Conservation (phyloP, 139 green algal species). For the Coelastrella sp. region DNA sequence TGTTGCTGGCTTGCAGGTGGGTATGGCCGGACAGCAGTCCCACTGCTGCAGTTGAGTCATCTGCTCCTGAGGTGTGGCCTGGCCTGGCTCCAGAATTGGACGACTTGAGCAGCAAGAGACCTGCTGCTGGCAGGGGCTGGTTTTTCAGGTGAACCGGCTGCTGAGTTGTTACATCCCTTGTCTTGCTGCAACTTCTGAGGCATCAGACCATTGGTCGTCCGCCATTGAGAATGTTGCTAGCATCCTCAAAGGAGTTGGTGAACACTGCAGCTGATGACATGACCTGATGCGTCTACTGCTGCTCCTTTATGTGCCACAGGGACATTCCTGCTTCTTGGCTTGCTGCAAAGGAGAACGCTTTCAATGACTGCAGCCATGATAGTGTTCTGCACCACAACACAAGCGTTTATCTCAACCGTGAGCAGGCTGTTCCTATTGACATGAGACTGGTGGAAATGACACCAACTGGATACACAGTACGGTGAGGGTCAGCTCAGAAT, state of each 20-base stretch:
- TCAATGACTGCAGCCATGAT: constrained; percentile 39
- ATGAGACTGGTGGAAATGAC: constrained; percentile 8
- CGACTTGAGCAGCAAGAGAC: background rate
- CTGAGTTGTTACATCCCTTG: too few species aligned
- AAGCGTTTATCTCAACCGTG: background rate
- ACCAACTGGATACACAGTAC: constrained; percentile 21
- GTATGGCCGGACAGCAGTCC: constrained; percentile 34
- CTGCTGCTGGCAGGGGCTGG: background rate
- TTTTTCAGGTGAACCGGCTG: background rate
- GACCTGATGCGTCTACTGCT: background rate
- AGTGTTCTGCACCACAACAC: constrained; percentile 14
- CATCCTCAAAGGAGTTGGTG: too few species aligned
- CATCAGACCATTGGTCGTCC: too few species aligned
- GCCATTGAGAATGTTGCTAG: too few species aligned
- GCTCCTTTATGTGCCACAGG: background rate
- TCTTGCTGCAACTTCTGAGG: too few species aligned
- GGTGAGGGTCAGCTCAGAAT: background rate
- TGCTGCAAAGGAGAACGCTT: constrained; percentile 41
- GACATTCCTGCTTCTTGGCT: background rate
- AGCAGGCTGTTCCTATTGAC: background rate
- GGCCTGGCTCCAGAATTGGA: constrained; percentile 34
- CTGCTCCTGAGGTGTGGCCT: constrained; percentile 5
- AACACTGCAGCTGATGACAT: too few species aligned
- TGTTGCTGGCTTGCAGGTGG: background rate
- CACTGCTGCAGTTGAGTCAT: background rate